A percentile compares a stretch with the other conserved stretches of the same genome.
These are phyloP conservation scores for Calonectria montana DNA, from an alignment of 2,329 filamentous ascomycete species.

Conservation along the genomic window DNA sequence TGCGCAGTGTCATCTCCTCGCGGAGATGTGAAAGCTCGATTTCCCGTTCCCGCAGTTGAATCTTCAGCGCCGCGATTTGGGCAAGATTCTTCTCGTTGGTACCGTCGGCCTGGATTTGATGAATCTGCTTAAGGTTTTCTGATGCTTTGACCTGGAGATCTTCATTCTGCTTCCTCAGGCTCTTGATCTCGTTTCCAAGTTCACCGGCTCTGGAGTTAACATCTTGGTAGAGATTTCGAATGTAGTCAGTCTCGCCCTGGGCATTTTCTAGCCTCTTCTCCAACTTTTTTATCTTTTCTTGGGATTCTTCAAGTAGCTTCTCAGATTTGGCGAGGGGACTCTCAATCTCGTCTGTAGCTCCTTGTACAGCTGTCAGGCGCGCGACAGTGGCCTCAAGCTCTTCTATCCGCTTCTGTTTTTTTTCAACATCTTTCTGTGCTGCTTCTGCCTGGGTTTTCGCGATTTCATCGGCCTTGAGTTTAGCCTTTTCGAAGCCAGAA, in stretches of 20 bases:
- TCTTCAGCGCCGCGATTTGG: slow-evolving; percentile 55
- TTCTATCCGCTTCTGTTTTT: slow-evolving; percentile 49
- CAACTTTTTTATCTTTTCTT: slow-evolving; percentile 53
- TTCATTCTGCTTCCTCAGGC: slow-evolving; percentile 55
- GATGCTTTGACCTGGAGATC: slow-evolving; percentile 56
- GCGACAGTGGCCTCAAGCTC: slow-evolving; percentile 50
- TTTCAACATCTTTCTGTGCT: slow-evolving; percentile 50
- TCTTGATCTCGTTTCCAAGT: slow-evolving; percentile 58
- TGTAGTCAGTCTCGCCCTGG: slow-evolving; percentile 66
- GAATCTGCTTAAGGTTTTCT: slow-evolving; percentile 59
- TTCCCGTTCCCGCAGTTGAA: slow-evolving; percentile 62
- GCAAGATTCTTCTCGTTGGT: slow-evolving; percentile 50
- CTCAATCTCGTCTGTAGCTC: slow-evolving; percentile 37
- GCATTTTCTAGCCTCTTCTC: slow-evolving; percentile 55
- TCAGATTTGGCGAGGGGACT: slow-evolving; percentile 42
- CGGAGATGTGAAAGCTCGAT: slow-evolving; percentile 59
- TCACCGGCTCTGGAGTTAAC: slow-evolving; percentile 61
- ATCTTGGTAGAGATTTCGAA: slow-evolving; percentile 68
- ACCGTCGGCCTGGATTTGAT: slow-evolving; percentile 56
- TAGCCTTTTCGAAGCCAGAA: slow-evolving; percentile 58
- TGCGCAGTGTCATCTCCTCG: slow-evolving; percentile 63
- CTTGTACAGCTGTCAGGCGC: slow-evolving; percentile 42
- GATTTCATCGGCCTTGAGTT: slow-evolving; percentile 51
- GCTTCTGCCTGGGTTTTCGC: slow-evolving; percentile 43
- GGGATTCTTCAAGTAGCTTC: slow-evolving; percentile 50